Base-by-base conservation (phyloP, 805 yeast species). In the Candida anglica region DNA sequence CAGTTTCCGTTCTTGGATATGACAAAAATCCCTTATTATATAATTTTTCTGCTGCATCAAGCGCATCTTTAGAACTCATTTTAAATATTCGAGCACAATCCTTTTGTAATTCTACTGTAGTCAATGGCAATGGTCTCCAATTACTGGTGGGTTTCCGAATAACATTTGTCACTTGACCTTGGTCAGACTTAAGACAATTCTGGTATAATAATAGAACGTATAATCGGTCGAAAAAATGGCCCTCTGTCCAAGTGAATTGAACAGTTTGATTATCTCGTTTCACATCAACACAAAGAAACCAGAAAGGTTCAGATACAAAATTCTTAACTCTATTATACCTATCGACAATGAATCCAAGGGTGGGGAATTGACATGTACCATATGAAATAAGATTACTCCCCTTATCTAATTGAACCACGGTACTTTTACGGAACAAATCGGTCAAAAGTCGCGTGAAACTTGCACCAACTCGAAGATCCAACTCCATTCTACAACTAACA, bases 1-100 rank as follows among this genome's bases (percentile, higher is more conserved):
- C 97, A 0, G 99, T 93, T 52, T 93, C 99, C 0, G 99, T 93
- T 67, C 99, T 82, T 3, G 99, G 99, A 53, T 93, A 93, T 0
- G 97, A 88, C 1, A 93, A 67, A 50, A 77, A 86, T 0, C 98
- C 98, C 30, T 73, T 68, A 38, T 83, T 88, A 55, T 93, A 93
- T 16, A 93, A 68, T 42, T 75, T 75, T 57, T 93, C 98, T 0
- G 99, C 98, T 0, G 71, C 67, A 36, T 59, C 70, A 47, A 93
- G 63, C 2, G 96, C 78, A 30, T 71, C 72, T 48, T 89, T 88
- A 0, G 98, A 93, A 47, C 85, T 75, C 68, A 87, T 59, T 41
- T 79, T 83, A 51, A 89, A 79, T 46, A 63, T 75, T 18, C 74
- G 64, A 0, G 96, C 74, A 44, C 97, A 94, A 41, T 79, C 81